Percentiles rank a stretch among this genome's conserved stretches.
Evolutionary conservation across 2,329 filamentous ascomycete genomes (phyloP).

Genomic region (Beauveria australis): DNA sequence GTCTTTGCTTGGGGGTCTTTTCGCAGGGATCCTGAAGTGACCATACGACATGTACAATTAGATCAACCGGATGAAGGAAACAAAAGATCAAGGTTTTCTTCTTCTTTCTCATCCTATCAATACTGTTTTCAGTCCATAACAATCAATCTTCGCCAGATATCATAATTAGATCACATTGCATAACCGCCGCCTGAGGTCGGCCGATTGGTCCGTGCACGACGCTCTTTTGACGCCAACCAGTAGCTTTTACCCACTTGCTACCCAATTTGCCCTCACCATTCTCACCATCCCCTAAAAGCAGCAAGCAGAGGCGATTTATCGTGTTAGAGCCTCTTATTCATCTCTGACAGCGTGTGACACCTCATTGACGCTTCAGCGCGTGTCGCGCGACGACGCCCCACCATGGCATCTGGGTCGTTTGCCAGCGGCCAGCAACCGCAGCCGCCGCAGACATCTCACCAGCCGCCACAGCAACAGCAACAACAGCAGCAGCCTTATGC

Average conservation of each 20-base stretch:
- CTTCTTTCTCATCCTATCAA: too few relatives aligned
- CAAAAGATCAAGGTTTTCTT: too few relatives aligned
- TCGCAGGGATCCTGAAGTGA: too few relatives aligned
- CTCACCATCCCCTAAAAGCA: constrained; percentile 7
- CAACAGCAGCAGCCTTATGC: constrained; percentile 11
- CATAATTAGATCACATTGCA: background rate
- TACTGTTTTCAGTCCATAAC: too few relatives aligned
- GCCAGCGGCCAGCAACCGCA: constrained; percentile 8
- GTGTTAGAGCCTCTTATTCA: background rate
- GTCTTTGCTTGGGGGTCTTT: too few relatives aligned
- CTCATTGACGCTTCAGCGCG: background rate
- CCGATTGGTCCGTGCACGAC: constrained; percentile 7
- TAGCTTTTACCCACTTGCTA: background rate
- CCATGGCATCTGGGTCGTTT: constrained; percentile 4
- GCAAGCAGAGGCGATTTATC: background rate
- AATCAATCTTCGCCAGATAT: background rate
- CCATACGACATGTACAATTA: too few relatives aligned
- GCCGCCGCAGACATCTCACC: constrained; percentile 17
- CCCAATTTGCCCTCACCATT: background rate
- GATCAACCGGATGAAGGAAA: too few relatives aligned
- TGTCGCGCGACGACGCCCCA: background rate
- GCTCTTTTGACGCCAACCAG: constrained; percentile 6
- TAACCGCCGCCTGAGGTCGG: background rate
- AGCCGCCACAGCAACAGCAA: constrained; percentile 15
- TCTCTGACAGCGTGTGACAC: background rate